Evolutionary conservation across 2,329 filamentous ascomycete species (phyloP).

Genomic region (Lachnellula subtilissima): DNA sequence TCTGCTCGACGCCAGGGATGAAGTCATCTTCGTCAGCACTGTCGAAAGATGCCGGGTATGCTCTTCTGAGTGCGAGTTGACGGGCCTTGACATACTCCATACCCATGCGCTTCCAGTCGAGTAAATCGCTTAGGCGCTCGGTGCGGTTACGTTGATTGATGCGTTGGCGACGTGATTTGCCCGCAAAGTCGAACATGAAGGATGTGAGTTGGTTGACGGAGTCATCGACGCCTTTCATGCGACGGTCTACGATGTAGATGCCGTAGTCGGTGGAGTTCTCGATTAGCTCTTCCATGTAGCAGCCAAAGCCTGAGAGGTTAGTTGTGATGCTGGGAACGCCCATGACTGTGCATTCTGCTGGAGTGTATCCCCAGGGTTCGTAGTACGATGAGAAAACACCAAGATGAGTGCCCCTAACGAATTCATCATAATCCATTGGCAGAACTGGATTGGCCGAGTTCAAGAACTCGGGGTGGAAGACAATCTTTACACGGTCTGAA

Average conservation of each 20-base stretch:
- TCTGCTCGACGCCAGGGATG: constrained; percentile 87
- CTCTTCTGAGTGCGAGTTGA: constrained; percentile 83
- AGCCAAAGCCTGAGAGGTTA: constrained; percentile 95
- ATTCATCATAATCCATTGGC: constrained; percentile 96
- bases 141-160: constrained; percentile 99
- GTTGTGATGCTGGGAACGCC: constrained; percentile 97
- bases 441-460: constrained; percentile 94
- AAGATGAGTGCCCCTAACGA: constrained; percentile 92
- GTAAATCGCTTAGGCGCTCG: constrained; percentile 85
- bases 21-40: constrained; percentile 79
- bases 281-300: constrained; percentile 99
- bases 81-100: constrained; percentile 98
- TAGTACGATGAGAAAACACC: constrained; percentile 98
- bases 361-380: constrained; percentile 98
- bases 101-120: constrained; percentile 99
- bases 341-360: constrained; percentile 98
- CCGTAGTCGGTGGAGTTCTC: constrained; percentile 98
- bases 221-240: constrained; percentile 93
- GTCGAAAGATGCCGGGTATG: constrained; percentile 82
- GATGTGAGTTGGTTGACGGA: constrained; percentile 92
- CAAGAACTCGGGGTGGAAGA: constrained; percentile 97
- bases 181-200: constrained; percentile 89
- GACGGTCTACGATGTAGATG: constrained; percentile 97
- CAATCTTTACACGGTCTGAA: constrained; percentile 88
- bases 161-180: constrained; percentile 89